These are phyloP conservation scores for Pyricularia pennisetigena DNA, from an alignment of 2,329 filamentous ascomycete genomes.

Conservation along the genomic window DNA sequence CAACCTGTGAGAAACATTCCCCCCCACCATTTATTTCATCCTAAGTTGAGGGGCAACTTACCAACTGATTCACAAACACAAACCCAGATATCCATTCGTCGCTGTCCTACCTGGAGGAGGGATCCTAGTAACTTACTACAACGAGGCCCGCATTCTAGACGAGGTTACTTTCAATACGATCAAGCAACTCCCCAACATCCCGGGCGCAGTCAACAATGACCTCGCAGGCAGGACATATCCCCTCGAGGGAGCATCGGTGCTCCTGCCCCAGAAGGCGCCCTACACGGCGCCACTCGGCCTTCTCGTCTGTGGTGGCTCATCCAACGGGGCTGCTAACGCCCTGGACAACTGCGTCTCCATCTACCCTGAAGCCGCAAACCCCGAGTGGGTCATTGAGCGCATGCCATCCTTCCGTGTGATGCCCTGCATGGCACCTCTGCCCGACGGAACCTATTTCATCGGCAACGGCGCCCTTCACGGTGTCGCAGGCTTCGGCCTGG, in stretches of 20 bases:
- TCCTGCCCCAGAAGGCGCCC: conserved; percentile 44
- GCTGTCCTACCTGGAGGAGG: conserved; percentile 40
- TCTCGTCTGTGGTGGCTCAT: conserved; percentile 46
- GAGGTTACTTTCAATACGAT: conserved; percentile 38
- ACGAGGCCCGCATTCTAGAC: conserved; percentile 46
- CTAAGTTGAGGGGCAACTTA: neutral
- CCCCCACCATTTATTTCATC: neutral
- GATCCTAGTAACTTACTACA: conserved; percentile 49
- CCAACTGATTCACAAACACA: neutral
- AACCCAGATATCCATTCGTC: conserved; percentile 39
- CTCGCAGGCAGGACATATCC: conserved; percentile 45
- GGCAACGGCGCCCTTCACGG: conserved; percentile 41
- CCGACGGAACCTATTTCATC: conserved; percentile 46
- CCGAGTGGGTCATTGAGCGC: conserved; percentile 45
- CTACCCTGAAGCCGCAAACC: conserved; percentile 34
- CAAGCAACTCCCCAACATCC: conserved; percentile 40
- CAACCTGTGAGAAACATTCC: conserved; percentile 28
- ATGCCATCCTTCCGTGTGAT: conserved; percentile 48
- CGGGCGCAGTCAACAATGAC: conserved; percentile 41
- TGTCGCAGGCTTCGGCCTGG: conserved; percentile 41
- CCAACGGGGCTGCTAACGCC: conserved; percentile 33
- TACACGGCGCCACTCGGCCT: conserved; percentile 36
- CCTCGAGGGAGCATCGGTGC: conserved; percentile 41
- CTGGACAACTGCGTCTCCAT: conserved; percentile 51
- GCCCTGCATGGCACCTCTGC: conserved; percentile 41